phyloP scores from a whole-genome alignment of 2,329 filamentous ascomycete genomes.

The Bretziella fagacearum region DNA sequence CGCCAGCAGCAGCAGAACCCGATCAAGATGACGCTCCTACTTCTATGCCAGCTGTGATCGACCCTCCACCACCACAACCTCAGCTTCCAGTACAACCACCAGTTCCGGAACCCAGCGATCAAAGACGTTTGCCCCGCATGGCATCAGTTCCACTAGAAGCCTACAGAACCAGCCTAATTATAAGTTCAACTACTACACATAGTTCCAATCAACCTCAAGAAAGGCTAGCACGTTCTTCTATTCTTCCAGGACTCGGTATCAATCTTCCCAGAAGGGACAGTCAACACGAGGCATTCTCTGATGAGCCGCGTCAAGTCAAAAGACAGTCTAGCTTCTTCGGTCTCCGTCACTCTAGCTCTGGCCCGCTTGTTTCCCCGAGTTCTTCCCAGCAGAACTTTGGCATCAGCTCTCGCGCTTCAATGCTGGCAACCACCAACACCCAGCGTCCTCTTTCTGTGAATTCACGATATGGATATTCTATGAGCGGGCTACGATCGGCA shows the following conservation, averaged over 20 bases:
- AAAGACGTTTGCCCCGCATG: not conserved
- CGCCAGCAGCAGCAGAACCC: not conserved
- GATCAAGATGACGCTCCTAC: too few relatives aligned
- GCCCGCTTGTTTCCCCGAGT: too few relatives aligned
- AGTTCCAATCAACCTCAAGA: too few relatives aligned
- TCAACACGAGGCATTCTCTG: not conserved
- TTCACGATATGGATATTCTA: not conserved
- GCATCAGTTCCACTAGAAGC: constrained; percentile 6
- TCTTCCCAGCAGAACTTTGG: not conserved
- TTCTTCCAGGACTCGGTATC: not conserved
- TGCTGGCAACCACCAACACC: not conserved
- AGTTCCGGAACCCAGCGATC: not conserved
- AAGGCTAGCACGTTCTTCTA: not conserved
- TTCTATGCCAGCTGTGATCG: too few relatives aligned
- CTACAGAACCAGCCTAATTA: not conserved
- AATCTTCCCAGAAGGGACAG: not conserved
- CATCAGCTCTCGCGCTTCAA: not conserved
- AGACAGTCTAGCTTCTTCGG: not conserved
- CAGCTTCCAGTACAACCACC: not conserved
- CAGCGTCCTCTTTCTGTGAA: not conserved
- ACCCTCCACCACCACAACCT: not conserved
- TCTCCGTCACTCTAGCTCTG: not conserved
- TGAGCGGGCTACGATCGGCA: constrained; percentile 5
- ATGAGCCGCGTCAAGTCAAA: not conserved
- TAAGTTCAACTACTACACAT: too few relatives aligned